Conservation (phyloP, 2,329 filamentous ascomycete genomes). For the Clonostachys rosea region DNA sequence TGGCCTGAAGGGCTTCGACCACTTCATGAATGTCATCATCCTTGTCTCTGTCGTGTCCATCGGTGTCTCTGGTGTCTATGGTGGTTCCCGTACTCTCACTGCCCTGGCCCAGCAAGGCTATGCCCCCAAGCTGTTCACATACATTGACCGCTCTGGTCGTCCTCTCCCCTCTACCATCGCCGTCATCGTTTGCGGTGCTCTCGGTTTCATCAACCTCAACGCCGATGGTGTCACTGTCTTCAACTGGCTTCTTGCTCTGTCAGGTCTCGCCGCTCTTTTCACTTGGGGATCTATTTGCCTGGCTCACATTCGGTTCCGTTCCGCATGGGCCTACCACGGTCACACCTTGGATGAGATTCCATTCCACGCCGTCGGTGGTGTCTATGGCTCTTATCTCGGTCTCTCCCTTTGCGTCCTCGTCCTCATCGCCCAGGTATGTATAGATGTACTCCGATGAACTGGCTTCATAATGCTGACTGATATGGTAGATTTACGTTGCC, state of each 20-base stretch:
- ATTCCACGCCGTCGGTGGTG: constrained; percentile 55
- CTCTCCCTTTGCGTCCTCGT: constrained; percentile 51
- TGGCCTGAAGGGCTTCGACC: constrained; percentile 35
- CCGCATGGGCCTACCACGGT: constrained; percentile 52
- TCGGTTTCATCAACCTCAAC: constrained; percentile 37
- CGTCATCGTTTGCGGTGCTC: constrained; percentile 34
- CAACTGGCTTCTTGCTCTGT: constrained; percentile 58
- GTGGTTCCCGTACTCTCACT: constrained; percentile 45
- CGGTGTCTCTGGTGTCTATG: constrained; percentile 46
- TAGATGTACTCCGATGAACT: constrained; percentile 7
- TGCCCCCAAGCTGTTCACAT: constrained; percentile 43
- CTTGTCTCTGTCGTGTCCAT: constrained; percentile 46
- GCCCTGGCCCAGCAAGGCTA: constrained; percentile 46
- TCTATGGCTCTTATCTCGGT: constrained; percentile 60
- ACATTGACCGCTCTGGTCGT: constrained; percentile 44
- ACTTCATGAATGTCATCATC: constrained; percentile 47
- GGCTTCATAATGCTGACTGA: not conserved
- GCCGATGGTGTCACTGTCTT: constrained; percentile 45
- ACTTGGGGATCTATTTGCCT: constrained; percentile 62
- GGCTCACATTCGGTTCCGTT: constrained; percentile 61
- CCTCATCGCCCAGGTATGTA: constrained; percentile 45
- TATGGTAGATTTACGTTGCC: constrained; percentile 41
- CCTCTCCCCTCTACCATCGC: constrained; percentile 36
- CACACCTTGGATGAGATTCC: constrained; percentile 63
- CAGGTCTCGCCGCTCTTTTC: constrained; percentile 56